These are phyloP conservation scores for Astraeus odoratus DNA, from an alignment of 768 basidiomycete species.

Conservation along the genomic window DNA sequence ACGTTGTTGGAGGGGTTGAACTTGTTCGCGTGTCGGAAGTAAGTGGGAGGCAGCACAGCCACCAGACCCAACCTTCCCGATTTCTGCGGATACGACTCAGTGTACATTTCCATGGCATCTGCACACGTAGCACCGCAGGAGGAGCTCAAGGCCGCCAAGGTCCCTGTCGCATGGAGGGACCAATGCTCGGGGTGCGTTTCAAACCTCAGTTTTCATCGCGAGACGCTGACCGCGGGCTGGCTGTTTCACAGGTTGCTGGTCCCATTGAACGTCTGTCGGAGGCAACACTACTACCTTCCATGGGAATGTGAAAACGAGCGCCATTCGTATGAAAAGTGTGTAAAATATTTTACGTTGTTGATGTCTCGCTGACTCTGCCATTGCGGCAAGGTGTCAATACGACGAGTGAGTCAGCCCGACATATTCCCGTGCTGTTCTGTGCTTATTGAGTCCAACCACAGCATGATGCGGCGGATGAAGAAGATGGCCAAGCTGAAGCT, in stretches of 20 bases:
- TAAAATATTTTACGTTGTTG: slow-evolving; percentile 6
- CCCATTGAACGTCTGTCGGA: slow-evolving; percentile 83
- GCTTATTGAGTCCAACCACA: slow-evolving; percentile 23
- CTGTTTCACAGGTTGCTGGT: slow-evolving; percentile 58
- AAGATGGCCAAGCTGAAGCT: slow-evolving; percentile 67
- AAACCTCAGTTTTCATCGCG: not conserved
- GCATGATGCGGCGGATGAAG: slow-evolving; percentile 87
- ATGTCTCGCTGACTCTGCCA: not conserved
- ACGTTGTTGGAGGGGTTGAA: too few species aligned
- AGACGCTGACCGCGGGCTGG: slow-evolving; percentile 5
- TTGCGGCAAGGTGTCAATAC: slow-evolving; percentile 72
- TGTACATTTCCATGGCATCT: slow-evolving; percentile 45
- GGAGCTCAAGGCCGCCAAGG: slow-evolving; percentile 66
- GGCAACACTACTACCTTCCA: slow-evolving; percentile 69
- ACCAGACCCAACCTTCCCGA: not conserved
- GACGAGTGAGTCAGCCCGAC: slow-evolving; percentile 64
- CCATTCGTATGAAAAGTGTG: slow-evolving; percentile 80
- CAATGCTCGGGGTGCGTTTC: slow-evolving; percentile 80
- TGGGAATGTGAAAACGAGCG: slow-evolving; percentile 93
- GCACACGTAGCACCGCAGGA: slow-evolving; percentile 76
- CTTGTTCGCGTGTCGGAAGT: too few species aligned
- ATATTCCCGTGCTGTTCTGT: slow-evolving; percentile 1
- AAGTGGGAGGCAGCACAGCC: slow-evolving; percentile 1
- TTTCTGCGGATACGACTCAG: not conserved
- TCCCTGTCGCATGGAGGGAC: slow-evolving; percentile 84